Percentiles rank a stretch among this genome's conserved stretches.
Conservation (phyloP, 2,329 filamentous ascomycete genomes). For the Pyricularia grisea region DNA sequence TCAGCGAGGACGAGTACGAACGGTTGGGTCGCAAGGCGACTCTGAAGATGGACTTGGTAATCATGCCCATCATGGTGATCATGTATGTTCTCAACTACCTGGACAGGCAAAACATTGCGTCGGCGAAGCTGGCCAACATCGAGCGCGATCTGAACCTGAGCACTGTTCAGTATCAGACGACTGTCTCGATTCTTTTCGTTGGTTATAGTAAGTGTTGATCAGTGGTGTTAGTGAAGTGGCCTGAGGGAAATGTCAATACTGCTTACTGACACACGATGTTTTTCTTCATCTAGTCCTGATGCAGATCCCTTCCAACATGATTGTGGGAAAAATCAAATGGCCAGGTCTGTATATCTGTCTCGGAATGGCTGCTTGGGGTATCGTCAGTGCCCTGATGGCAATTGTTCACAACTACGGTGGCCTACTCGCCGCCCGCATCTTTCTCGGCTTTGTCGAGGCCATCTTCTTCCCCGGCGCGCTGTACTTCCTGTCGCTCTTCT, state of each 20-base stretch:
- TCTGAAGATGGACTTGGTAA: constrained; percentile 16
- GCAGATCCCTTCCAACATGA: constrained; percentile 26
- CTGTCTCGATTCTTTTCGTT: constrained; percentile 24
- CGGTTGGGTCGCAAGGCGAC: constrained; percentile 12
- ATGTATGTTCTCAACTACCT: constrained; percentile 20
- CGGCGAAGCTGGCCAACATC: constrained; percentile 21
- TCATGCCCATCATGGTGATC: constrained; percentile 15
- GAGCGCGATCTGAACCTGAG: constrained; percentile 20
- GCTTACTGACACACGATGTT: not conserved
- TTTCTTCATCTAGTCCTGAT: constrained; percentile 15
- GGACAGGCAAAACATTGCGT: constrained; percentile 21
- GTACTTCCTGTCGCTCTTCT: constrained; percentile 28
- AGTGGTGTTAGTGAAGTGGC: not conserved
- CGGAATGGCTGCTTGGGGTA: constrained; percentile 39
- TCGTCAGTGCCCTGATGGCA: constrained; percentile 38
- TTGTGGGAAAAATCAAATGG: constrained; percentile 23
- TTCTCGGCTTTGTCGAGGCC: constrained; percentile 45
- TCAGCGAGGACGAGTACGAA: constrained; percentile 6
- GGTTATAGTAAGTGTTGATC: constrained; percentile 19
- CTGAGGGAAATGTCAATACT: not conserved
- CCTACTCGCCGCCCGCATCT: constrained; percentile 33
- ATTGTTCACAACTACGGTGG: constrained; percentile 31
- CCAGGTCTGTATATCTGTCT: constrained; percentile 40
- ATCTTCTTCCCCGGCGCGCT: constrained; percentile 40
- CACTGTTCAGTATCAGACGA: constrained; percentile 26